Evolutionary conservation across 805 yeast genomes (phyloP).

Genomic region (Spathaspora sp.): DNA sequence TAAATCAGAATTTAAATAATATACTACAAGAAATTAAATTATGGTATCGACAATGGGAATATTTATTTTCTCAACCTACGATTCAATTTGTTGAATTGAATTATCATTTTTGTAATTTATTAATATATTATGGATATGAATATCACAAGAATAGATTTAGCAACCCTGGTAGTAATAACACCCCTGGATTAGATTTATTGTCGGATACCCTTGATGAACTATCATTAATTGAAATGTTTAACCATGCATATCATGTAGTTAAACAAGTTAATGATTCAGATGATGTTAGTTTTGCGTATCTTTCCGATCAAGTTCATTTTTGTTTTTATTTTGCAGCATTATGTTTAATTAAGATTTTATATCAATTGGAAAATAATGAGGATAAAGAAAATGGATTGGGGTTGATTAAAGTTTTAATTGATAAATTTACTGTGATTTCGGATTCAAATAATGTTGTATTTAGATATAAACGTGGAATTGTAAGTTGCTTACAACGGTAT

Average conservation of each 20-base stretch:
- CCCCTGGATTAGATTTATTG: neutral
- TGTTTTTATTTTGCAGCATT: constrained; percentile 42
- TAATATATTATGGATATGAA: constrained; percentile 42
- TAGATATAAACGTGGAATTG: neutral
- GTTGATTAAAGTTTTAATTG: neutral
- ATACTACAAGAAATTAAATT: constrained; percentile 47
- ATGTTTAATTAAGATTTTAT: constrained; percentile 25
- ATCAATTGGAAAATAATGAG: neutral
- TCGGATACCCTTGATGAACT: neutral
- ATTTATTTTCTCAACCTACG: constrained; percentile 64
- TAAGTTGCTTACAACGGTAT: neutral
- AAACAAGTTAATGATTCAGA: constrained; percentile 37
- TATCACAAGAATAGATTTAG: constrained; percentile 13
- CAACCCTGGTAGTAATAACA: neutral
- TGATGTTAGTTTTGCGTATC: constrained; percentile 60
- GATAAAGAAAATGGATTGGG: neutral
- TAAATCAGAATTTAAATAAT: constrained; percentile 23
- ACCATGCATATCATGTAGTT: constrained; percentile 41
- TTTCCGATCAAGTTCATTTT: constrained; percentile 69
- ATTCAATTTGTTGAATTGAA: constrained; percentile 72
- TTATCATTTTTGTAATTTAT: constrained; percentile 57
- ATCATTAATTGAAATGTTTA: constrained; percentile 24
- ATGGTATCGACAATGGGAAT: constrained; percentile 72
- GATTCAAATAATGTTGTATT: neutral
- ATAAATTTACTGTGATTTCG: neutral